Evolutionary conservation across 345 rosid species (phyloP), one percentile per base, ranked within the genome.

Genomic region (Gossypium raimondii): DNA sequence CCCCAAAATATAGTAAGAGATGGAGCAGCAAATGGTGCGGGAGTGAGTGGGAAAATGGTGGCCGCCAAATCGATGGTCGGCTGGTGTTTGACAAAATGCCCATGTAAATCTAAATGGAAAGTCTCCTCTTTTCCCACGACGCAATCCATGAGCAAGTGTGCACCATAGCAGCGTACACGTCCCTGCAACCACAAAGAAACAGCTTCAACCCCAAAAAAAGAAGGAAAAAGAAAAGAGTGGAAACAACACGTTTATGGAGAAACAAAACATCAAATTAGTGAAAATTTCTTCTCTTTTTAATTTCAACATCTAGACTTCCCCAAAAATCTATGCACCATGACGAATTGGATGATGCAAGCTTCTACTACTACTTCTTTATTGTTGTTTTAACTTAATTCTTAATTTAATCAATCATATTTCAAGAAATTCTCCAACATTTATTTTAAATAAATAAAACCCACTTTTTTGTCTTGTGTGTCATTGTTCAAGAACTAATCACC

Each of bases 291-390:
- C 56, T 51, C n/a, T 51, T 51, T 13, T 51, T 18, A 2, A 11
- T 66, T 41, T 76, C 78, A 61, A 56, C 24, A 58, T 60, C 56
- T 57, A 63, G 41, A 50, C 18, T 62, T 47, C 11, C 38, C 70
- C 71, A 51, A 13, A 70, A 66, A 24, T 61, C 47, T 68, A 29
- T 79, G 86, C 84, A 71, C 13, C 16, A 22, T 84, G 86, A 81
- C 82, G 82, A 73, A 51, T 18, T 7, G 25, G 50, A 45, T 81
- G 84, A 84, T 72, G 84, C 67, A 77, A 67, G 71, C 76, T 25
- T 78, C 78, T 66, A 66, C 75, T 63, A 52, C 38, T 43, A 11
- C 29, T 29, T 29, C 3, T 38, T 27, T 2, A 14, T 55, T n/a
- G 17, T 24, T 60, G 41, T 59, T 60, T 12, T 24, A 2, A 27